Conservation (phyloP, 345 rosid genomes). For the Arabidopsis suecica region DNA sequence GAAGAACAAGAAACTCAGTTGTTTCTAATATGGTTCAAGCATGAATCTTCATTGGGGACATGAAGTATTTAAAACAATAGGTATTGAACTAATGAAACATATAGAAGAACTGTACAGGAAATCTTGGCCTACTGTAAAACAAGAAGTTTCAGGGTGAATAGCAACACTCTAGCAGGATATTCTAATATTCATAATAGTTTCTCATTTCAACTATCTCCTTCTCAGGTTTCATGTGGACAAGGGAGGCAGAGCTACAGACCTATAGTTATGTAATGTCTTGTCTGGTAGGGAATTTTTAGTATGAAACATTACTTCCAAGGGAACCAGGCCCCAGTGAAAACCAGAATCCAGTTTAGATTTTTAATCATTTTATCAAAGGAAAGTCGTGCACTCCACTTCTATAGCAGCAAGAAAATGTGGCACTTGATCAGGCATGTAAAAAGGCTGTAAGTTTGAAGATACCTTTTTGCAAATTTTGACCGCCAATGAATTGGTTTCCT, state of each 20-base stretch:
- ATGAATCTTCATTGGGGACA: conserved; percentile 29
- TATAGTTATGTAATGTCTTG: conserved; percentile 4
- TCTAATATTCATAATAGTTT: not conserved
- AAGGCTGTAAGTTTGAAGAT: conserved; percentile 30
- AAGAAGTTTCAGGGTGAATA: conserved; percentile 7
- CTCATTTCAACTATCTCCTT: conserved; percentile 9
- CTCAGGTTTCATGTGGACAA: conserved; percentile 12
- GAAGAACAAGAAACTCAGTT: conserved; percentile 26
- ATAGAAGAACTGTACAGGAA: conserved; percentile 2
- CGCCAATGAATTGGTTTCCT: conserved; percentile 71
- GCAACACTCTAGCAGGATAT: conserved; percentile 17
- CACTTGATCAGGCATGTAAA: conserved; percentile 20
- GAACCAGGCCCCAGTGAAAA: conserved; percentile 15
- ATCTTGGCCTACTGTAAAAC: conserved; percentile 16
- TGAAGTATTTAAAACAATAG: conserved; percentile 9
- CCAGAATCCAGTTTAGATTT: conserved; percentile 10
- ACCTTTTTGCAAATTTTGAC: conserved; percentile 95
- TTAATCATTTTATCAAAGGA: not conserved
- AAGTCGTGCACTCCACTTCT: conserved; percentile 13
- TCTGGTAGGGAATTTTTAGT: conserved; percentile 15
- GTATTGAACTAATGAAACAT: not conserved
- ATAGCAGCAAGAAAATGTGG: conserved; percentile 17
- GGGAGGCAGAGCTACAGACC: conserved; percentile 7
- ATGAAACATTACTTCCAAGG: conserved; percentile 5
- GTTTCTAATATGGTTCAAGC: conserved; percentile 28